These are phyloP conservation scores for Pisolithus orientalis DNA, from an alignment of 768 basidiomycete species.

Conservation along the genomic window DNA sequence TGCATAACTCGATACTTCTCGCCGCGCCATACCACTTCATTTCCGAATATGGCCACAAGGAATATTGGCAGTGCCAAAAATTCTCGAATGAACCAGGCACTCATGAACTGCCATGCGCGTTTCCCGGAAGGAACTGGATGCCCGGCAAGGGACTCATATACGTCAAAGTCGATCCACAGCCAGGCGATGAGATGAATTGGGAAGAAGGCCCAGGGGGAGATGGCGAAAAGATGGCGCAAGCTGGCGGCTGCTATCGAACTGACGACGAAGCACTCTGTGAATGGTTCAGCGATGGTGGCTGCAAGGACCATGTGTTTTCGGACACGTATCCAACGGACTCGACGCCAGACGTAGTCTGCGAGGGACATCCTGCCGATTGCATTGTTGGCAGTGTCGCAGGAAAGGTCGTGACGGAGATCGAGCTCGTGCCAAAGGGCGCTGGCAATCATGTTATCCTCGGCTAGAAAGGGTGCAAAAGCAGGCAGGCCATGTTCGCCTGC, in stretches of 20 bases:
- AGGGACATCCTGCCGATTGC: conserved; percentile 85
- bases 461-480: conserved; percentile 82
- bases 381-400: conserved; percentile 86
- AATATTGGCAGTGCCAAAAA: conserved; percentile 84
- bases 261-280: conserved; percentile 80
- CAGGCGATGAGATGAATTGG: conserved; percentile 59
- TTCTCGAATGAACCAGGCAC: conserved; percentile 79
- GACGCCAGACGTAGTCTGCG: conserved; percentile 77
- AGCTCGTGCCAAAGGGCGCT: conserved; percentile 91
- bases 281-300: conserved; percentile 86
- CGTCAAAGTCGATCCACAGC: conserved; percentile 76
- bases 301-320: conserved; percentile 87
- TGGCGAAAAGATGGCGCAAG: conserved; percentile 41
- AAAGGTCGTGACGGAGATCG: conserved; percentile 80
- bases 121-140: conserved; percentile 46
- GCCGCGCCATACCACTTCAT: conserved; percentile 86
- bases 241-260: conserved; percentile 59
- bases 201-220: conserved; percentile 50
- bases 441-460: conserved; percentile 98
- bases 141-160: conserved; percentile 71
- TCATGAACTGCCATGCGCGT: conserved; percentile 50
- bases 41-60: conserved; percentile 72
- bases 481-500: conserved; percentile 48
- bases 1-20: conserved; percentile 62
- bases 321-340: conserved; percentile 95